These are phyloP conservation scores for Aspergillus tamarii DNA, from an alignment of 2,329 filamentous ascomycete genomes.

Conservation along the genomic window DNA sequence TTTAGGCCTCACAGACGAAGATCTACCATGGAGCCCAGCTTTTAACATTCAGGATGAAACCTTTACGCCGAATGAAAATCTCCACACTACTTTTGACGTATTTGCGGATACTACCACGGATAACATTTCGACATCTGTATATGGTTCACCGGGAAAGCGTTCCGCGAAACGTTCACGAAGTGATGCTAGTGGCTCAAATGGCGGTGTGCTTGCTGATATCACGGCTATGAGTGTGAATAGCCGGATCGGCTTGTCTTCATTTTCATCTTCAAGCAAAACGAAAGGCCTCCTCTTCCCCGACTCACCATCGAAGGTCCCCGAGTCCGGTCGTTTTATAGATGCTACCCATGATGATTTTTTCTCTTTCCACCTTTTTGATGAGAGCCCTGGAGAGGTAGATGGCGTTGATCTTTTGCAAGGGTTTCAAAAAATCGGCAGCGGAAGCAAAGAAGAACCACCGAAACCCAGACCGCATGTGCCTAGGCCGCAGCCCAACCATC, in stretches of 20 bases:
- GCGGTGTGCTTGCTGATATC: slow-evolving; percentile 54
- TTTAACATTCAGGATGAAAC: slow-evolving; percentile 56
- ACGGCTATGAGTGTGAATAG: slow-evolving; percentile 42
- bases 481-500: slow-evolving; percentile 36
- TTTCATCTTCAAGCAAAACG: slow-evolving; percentile 40
- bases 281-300: slow-evolving; percentile 40
- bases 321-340: slow-evolving; percentile 37
- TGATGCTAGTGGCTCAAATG: slow-evolving; percentile 53
- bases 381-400: slow-evolving; percentile 46
- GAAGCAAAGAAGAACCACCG: slow-evolving; percentile 37
- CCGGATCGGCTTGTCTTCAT: slow-evolving; percentile 35
- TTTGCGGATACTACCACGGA: slow-evolving; percentile 52
- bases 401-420: slow-evolving; percentile 51
- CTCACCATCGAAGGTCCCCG: slow-evolving; percentile 44
- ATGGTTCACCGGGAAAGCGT: slow-evolving; percentile 60
- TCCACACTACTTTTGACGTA: slow-evolving; percentile 59
- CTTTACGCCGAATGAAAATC: slow-evolving; percentile 42
- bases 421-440: slow-evolving; percentile 51
- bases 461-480: slow-evolving; percentile 33
- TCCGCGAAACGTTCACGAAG: slow-evolving; percentile 54
- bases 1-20: slow-evolving; percentile 45
- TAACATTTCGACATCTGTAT: slow-evolving; percentile 41
- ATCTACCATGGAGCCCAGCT: slow-evolving; percentile 50
- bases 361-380: slow-evolving; percentile 52
- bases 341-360: slow-evolving; percentile 49